These are phyloP conservation scores for Kwoniella bestiolae DNA, from an alignment of 768 basidiomycete species.

Conservation along the genomic window DNA sequence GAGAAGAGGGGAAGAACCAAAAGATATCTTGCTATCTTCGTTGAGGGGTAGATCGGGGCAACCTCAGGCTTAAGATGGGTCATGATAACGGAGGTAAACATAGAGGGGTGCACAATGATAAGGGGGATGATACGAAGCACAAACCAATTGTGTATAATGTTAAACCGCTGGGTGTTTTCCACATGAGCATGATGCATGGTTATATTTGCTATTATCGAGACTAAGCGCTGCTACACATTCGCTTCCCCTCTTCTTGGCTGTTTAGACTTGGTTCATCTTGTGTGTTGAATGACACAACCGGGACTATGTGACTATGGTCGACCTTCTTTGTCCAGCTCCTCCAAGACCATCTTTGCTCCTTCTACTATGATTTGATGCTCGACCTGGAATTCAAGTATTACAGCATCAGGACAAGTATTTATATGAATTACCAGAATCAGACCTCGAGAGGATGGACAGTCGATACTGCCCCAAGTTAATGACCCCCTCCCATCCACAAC, in stretches of 20 bases:
- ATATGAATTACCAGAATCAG: neutral
- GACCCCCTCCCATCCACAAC: too few species aligned
- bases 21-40: constrained; percentile 50
- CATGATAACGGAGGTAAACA: too few species aligned
- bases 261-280: neutral
- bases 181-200: too few species aligned
- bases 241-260: neutral
- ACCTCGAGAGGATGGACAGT: too few species aligned
- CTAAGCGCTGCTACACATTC: too few species aligned
- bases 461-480: too few species aligned
- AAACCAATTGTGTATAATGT: constrained; percentile 1
- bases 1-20: constrained; percentile 58
- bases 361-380: constrained; percentile 93
- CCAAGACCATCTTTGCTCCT: constrained; percentile 73
- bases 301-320: neutral
- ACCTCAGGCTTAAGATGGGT: neutral
- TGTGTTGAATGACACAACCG: neutral
- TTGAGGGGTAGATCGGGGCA: constrained; percentile 31
- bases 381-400: constrained; percentile 48
- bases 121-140: too few species aligned
- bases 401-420: neutral
- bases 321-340: constrained; percentile 49
- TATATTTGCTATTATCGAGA: too few species aligned
- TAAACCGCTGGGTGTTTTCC: neutral
- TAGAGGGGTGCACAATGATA: too few species aligned